These are phyloP conservation scores for Pavlovales sp. DNA, from an alignment of 208 protist genomes.

Conservation along the genomic window DNA sequence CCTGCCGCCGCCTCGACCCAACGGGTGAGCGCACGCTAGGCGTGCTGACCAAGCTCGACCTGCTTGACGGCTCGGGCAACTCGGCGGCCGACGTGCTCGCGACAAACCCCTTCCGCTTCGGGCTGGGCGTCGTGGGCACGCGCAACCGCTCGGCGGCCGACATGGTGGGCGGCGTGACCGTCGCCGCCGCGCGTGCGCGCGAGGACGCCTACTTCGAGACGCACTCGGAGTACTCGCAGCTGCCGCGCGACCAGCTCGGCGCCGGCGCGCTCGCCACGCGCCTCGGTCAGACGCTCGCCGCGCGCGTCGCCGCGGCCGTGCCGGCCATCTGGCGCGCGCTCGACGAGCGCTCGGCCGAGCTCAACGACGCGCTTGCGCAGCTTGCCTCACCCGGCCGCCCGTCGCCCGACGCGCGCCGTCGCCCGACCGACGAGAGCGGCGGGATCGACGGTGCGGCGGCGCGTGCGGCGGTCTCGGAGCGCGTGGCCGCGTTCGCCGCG, in stretches of 20 bases:
- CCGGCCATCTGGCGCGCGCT: neutral
- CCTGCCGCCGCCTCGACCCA: neutral
- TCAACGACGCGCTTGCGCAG: neutral
- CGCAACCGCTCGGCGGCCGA: neutral
- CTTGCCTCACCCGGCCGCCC: neutral
- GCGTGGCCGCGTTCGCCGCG: neutral
- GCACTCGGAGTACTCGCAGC: neutral
- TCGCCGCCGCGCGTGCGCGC: neutral
- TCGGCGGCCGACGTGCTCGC: neutral
- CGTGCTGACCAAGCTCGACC: constrained; percentile 12
- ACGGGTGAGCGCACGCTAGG: constrained; percentile 1
- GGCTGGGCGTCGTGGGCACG: neutral
- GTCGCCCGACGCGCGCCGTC: too few species aligned
- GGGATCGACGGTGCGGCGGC: too few species aligned
- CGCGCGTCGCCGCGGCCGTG: neutral
- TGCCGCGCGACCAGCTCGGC: neutral
- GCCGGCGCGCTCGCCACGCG: neutral
- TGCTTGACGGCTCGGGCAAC: neutral
- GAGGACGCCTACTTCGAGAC: neutral
- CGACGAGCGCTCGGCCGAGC: neutral
- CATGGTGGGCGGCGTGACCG: neutral
- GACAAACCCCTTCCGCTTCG: neutral
- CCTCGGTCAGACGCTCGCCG: neutral
- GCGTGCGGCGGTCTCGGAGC: neutral
- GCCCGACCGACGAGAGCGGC: too few species aligned